Evolutionary conservation across 2,329 filamentous ascomycete species (phyloP).

Genomic region (Trichoderma sp.): DNA sequence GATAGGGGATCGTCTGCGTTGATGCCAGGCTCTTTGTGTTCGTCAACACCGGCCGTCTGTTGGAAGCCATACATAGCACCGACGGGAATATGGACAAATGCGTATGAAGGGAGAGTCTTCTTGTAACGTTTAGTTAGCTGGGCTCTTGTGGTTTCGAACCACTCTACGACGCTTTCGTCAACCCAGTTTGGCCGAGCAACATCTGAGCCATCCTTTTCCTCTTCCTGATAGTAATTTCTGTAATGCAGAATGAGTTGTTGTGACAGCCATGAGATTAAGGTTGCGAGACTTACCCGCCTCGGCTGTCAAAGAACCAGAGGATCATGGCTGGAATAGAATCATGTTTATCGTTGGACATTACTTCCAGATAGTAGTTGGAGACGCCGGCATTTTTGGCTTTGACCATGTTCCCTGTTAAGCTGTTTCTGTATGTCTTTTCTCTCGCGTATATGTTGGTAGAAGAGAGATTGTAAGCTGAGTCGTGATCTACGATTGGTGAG

Average conservation of each 20-base stretch:
- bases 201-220: background rate
- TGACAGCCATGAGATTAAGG: background rate
- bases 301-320: conserved; percentile 1
- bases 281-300: background rate
- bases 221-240: background rate
- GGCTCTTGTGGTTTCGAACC: background rate
- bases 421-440: background rate
- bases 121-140: background rate
- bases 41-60: background rate
- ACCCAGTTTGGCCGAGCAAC: background rate
- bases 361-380: background rate
- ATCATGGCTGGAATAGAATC: background rate
- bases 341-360: background rate
- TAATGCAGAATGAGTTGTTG: background rate
- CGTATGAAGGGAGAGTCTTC: background rate
- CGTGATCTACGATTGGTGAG: background rate
- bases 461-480: background rate
- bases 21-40: background rate
- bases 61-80: background rate
- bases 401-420: background rate
- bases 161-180: background rate
- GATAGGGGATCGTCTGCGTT: background rate
- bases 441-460: background rate
- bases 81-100: background rate
- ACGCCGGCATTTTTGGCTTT: background rate